Percentiles rank a stretch among this genome's conserved stretches.
phyloP scores from a whole-genome alignment of 1,284 basidiomycete species.

The Bondarzewia mesenterica region DNA sequence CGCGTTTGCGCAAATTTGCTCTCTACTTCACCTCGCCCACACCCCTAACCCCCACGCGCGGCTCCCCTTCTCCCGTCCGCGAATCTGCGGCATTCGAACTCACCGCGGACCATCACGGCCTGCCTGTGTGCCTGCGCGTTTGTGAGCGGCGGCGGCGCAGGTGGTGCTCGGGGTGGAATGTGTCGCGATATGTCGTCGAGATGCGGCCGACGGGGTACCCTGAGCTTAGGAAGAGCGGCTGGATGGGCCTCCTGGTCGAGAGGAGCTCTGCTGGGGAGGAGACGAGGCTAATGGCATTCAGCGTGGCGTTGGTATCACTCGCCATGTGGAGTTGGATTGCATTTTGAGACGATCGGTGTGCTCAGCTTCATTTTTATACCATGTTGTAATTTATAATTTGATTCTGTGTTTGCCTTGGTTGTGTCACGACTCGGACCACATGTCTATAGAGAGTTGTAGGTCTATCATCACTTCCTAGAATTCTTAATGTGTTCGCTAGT shows the following conservation, averaged over 20 bases:
- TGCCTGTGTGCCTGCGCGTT: conserved; percentile 33
- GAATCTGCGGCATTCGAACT: conserved; percentile 44
- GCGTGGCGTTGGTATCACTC: conserved; percentile 42
- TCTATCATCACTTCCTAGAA: too few relatives aligned
- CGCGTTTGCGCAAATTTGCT: conserved; percentile 52
- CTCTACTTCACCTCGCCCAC: conserved; percentile 45
- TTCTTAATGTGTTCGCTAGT: too few relatives aligned
- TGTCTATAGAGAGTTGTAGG: too few relatives aligned
- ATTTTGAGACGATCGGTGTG: conserved; percentile 17
- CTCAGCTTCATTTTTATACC: too few relatives aligned
- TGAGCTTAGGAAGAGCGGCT: conserved; percentile 21
- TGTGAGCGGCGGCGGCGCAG: conserved; percentile 34
- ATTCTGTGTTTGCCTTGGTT: too few relatives aligned
- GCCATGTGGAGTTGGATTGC: conserved; percentile 43
- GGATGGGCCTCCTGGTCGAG: conserved; percentile 42
- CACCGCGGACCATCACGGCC: conserved; percentile 31
- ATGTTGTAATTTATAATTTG: too few relatives aligned
- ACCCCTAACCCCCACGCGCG: conserved; percentile 22
- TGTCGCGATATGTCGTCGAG: conserved; percentile 37
- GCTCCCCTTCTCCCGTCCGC: conserved; percentile 19
- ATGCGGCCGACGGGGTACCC: conserved; percentile 37
- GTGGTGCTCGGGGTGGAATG: conserved; percentile 27
- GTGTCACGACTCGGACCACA: too few relatives aligned
- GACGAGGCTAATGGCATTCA: conserved; percentile 51
- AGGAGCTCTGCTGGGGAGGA: conserved; percentile 61